Conservation (phyloP, 768 basidiomycete species). For the Tylopilus felleus region DNA sequence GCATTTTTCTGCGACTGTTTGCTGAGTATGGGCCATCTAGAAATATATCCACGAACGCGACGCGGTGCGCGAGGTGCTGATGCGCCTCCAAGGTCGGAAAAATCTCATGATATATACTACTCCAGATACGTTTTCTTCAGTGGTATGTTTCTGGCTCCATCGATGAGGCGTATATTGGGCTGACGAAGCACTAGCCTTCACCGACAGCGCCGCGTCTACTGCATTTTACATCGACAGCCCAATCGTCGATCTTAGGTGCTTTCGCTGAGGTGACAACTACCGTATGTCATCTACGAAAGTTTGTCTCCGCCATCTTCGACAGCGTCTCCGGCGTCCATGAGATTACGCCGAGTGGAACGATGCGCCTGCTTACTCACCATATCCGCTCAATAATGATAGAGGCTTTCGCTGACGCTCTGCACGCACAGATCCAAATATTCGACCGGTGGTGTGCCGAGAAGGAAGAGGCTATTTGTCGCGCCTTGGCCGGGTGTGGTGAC, state of each 20-base stretch:
- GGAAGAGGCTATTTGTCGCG: constrained; percentile 66
- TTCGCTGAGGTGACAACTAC: constrained; percentile 61
- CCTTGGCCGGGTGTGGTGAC: constrained; percentile 45
- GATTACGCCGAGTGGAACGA: constrained; percentile 23
- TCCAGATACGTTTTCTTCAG: constrained; percentile 32
- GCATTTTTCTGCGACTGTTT: not conserved
- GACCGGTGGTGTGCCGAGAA: constrained; percentile 66
- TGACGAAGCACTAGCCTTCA: constrained; percentile 38
- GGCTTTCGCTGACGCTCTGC: constrained; percentile 77
- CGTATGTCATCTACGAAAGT: constrained; percentile 59
- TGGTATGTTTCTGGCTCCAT: constrained; percentile 20
- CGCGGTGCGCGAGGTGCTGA: constrained; percentile 72
- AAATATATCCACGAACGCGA: constrained; percentile 72
- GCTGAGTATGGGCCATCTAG: constrained; percentile 31
- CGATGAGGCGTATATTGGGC: not conserved
- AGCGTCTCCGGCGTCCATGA: constrained; percentile 17
- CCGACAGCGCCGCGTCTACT: constrained; percentile 55
- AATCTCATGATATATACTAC: constrained; percentile 51
- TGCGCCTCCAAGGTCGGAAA: constrained; percentile 68
- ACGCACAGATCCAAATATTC: constrained; percentile 53
- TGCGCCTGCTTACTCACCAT: constrained; percentile 23
- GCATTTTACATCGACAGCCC: constrained; percentile 66
- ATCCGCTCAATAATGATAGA: constrained; percentile 60
- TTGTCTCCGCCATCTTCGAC: constrained; percentile 49
- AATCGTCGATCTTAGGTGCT: constrained; percentile 58